Base-by-base conservation (phyloP, 1,284 basidiomycete genomes). In the Cryptococcus deneoformans region DNA sequence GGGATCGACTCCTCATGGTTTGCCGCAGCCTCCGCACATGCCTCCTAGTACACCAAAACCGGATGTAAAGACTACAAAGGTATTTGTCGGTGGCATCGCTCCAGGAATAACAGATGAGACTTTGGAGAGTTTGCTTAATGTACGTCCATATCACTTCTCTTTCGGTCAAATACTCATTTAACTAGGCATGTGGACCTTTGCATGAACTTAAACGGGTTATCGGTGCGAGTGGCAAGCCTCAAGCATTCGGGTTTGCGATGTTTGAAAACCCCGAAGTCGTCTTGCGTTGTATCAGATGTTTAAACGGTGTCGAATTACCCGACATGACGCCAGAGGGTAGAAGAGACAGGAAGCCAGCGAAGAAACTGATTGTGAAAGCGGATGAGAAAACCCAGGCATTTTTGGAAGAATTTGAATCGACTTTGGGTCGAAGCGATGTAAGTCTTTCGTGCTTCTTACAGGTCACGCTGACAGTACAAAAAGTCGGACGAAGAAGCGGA, bases 61-160 rank as follows among this genome's bases (percentile, higher is more conserved):
- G 50, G 75, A 75, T 11, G 75, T 79, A 60, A 74, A 80, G 63
- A 77, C 80, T 1, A 87, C 86, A 0, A 79, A 75, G 34, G 81
- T 95, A 11, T 98, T 96, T 68, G 87, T 97, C 20, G 93, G 93
- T n/a, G 90, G 90, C 62, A 98, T 97, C 75, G 90, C 92, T 1
- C 89, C 90, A 29, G 94, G 93, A 4, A 90, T 96, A 61, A 87
- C 86, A 0, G 92, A 97, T 72, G 65, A 67, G 8, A 74, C 89
- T 58, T 77, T 97, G 50, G 88, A 88, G 64, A 82, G 85, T 57
- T 81, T 97, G 43, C 82, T 97, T 42, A 80, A 83, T 59, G 92
- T 92, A 69, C 69, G 88, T 82, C 20, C 20, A 20, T 44, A 44
- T 44, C 43, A 29, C 34, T 47, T 35, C 6, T 10, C 6, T 9